Percentiles rank a stretch among this genome's conserved stretches.
Conservation (phyloP, 768 basidiomycete genomes). For the Phlebiopsis gigantea region DNA sequence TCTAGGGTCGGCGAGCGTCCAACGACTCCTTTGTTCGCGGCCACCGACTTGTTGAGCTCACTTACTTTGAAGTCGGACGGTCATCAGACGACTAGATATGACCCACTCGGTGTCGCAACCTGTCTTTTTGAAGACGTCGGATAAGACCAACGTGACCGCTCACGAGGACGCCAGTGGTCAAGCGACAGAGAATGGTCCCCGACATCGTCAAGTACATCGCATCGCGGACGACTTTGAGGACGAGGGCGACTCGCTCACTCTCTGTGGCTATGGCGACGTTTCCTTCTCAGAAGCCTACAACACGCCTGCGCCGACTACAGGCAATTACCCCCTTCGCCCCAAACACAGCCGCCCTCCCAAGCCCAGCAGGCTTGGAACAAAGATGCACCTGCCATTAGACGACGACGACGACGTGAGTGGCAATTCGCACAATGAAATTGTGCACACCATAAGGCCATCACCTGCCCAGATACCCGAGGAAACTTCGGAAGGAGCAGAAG, state of each 20-base stretch:
- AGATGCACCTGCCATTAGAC: not conserved
- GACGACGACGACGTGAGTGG: not conserved
- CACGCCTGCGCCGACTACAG: not conserved
- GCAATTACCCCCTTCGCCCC: not conserved
- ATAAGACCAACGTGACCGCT: too few species aligned
- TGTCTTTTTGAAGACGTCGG: too few species aligned
- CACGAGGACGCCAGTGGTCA: too few species aligned
- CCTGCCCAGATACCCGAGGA: not conserved
- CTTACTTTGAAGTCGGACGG: too few species aligned
- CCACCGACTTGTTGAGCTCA: too few species aligned
- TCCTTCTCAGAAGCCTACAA: not conserved
- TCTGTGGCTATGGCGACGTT: not conserved
- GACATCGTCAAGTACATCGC: not conserved
- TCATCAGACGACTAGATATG: too few species aligned
- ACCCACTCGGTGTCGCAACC: too few species aligned
- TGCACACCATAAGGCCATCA: not conserved
- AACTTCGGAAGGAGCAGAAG: not conserved
- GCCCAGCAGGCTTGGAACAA: not conserved
- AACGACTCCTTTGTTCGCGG: too few species aligned
- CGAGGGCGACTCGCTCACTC: not conserved
- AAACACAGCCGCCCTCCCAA: not conserved
- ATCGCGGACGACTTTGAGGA: not conserved
- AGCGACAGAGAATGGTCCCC: too few species aligned
- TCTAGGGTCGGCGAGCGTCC: too few species aligned
- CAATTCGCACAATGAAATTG: not conserved